Base-by-base conservation (phyloP, 805 yeast species). In the Diddensiella caesifluorescens region DNA sequence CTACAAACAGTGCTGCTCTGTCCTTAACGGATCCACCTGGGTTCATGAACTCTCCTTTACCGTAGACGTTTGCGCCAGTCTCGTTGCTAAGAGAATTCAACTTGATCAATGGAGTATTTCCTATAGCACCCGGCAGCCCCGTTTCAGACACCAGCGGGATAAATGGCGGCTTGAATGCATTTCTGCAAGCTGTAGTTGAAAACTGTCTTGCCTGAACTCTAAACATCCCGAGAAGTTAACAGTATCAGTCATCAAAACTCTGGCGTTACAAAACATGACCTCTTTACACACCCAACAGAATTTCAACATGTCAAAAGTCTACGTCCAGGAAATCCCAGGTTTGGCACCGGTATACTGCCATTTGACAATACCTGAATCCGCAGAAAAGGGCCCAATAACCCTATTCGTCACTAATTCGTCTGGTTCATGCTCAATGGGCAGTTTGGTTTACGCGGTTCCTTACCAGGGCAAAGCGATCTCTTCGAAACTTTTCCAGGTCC, bases 1-100 rank as follows among this genome's bases (percentile, higher is more conserved):
- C 69, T 49, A 87, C 70, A 56, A 67, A 85, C 27, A 83, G 67
- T 0, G 95, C 95, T 12, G 96, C 95, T 45, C 96, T 73, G 61
- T 87, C 96, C 58, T 87, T 87, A 42, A 87, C 89, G 7, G 92
- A 81, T 0, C 95, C 96, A 37, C 95, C 95, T 2, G 96, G 96
- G 63, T 87, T 87, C 81, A 83, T 82, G 67, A 79, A 83, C 63
- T 87, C 96, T 4, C 95, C 95, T 60, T 89, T 89, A 30, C 85
- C 97, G 59, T 78, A 88, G 48, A 89, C 75, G 53, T 84, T 80
- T 52, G 89, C 69, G 4, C 86, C 85, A 2, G 77, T 61, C 51
- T 74, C 73, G 18, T 71, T 64, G 28, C 83, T 75, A 19, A 84
- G 62, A 26, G 62, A 64, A 51, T 75, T 73, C 35, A 84, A 68